phyloP scores from a whole-genome alignment of 1,284 basidiomycete species.

The Phellopilus nigrolimitatus region DNA sequence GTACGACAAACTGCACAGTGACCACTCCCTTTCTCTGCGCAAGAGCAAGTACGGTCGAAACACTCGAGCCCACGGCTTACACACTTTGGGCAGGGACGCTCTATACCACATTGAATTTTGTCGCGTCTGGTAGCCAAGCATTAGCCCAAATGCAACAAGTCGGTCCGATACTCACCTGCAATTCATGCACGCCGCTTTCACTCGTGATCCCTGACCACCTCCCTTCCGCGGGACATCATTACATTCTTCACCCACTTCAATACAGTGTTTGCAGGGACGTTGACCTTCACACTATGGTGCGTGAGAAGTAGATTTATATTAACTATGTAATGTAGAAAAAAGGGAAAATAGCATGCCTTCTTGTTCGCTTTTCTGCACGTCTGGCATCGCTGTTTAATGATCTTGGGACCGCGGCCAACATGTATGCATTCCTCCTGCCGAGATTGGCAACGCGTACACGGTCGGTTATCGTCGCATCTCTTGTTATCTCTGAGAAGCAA shows the following conservation, averaged over 20 bases:
- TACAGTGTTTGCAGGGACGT: constrained; percentile 49
- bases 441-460: constrained; percentile 51
- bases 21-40: constrained; percentile 10
- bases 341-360: constrained; percentile 22
- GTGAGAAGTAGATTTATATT: neutral
- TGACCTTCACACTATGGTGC: constrained; percentile 44
- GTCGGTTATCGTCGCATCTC: constrained; percentile 57
- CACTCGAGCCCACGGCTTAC: constrained; percentile 44
- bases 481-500: constrained; percentile 41
- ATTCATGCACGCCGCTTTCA: constrained; percentile 51
- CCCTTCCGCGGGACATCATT: constrained; percentile 45
- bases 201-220: constrained; percentile 50
- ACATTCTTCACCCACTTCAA: constrained; percentile 41
- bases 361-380: constrained; percentile 47
- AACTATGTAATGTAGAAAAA: neutral
- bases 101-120: constrained; percentile 54
- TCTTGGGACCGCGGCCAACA: constrained; percentile 46
- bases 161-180: constrained; percentile 42
- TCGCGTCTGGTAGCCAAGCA: neutral
- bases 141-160: neutral
- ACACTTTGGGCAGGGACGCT: constrained; percentile 47
- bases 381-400: constrained; percentile 52
- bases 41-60: constrained; percentile 39
- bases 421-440: constrained; percentile 52
- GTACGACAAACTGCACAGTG: constrained; percentile 19